A percentile compares a stretch with the other conserved stretches of the same genome.
Evolutionary conservation across 2,329 filamentous ascomycete species (phyloP).

Genomic region (Thermothelomyces thermophilus): DNA sequence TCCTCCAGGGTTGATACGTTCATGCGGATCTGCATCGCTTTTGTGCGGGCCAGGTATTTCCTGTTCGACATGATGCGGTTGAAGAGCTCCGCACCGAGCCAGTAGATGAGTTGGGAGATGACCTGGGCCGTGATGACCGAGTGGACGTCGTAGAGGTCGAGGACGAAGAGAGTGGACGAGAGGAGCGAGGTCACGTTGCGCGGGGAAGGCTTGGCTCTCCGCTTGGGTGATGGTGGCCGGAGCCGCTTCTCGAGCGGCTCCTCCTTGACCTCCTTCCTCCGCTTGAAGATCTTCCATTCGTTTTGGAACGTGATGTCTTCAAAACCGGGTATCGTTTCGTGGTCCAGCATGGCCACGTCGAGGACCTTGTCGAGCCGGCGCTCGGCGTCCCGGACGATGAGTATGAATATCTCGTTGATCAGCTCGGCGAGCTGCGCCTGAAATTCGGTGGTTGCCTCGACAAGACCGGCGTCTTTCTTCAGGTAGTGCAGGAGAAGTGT

Average conservation of each 20-base stretch:
- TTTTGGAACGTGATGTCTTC: conserved; percentile 96
- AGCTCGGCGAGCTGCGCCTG: conserved; percentile 90
- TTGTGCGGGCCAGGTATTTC: conserved; percentile 89
- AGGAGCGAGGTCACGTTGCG: conserved; percentile 93
- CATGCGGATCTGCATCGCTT: conserved; percentile 99
- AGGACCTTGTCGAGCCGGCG: conserved; percentile 92
- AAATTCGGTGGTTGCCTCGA: conserved; percentile 77
- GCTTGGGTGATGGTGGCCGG: conserved; percentile 86
- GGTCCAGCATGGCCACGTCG: conserved; percentile 89
- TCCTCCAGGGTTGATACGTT: conserved; percentile 93
- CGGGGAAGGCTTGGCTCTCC: conserved; percentile 83
- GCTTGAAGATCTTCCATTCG: conserved; percentile 96
- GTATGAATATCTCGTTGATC: conserved; percentile 96
- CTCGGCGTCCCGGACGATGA: conserved; percentile 94
- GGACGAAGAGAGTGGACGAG: conserved; percentile 91
- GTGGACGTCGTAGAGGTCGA: conserved; percentile 98
- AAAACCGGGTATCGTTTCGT: conserved; percentile 95
- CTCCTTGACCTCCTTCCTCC: conserved; percentile 82
- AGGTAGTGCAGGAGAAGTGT: conserved; percentile 93
- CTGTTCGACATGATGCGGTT: conserved; percentile 96
- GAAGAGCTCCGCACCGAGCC: conserved; percentile 93
- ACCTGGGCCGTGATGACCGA: conserved; percentile 93
- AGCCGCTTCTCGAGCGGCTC: conserved; percentile 87
- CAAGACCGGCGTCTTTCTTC: conserved; percentile 82
- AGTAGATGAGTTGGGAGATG: conserved; percentile 87